Base-by-base conservation (phyloP, 139 green algal species). In the Auxenochlorella pyrenoidosa region DNA sequence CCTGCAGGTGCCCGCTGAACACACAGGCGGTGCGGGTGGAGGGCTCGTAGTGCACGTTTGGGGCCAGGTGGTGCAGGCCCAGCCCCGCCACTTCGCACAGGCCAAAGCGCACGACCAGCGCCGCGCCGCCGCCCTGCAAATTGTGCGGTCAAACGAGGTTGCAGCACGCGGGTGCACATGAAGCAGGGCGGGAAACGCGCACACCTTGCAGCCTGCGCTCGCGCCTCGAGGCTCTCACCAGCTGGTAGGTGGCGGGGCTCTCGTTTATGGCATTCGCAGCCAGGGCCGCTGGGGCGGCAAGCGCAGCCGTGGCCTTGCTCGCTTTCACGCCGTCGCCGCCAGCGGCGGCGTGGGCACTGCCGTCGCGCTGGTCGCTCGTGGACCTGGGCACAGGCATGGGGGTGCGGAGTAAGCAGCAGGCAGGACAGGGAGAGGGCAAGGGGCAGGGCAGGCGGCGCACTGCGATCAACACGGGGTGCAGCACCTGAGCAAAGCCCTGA, bases 11-110 rank as follows among this genome's bases (percentile, higher is more conserved):
- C 79, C 88, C 59, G 72, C 81, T 88, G 44, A 88, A 88, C 22
- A 94, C 73, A 70, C 76, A 90, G n/a, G 82, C 84, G 59, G 71
- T 83, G 51, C 75, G 71, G 28, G 84, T 88, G 38, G 79, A 68
- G n/a, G 86, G 79, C 63, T 93, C 81, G 59, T 89, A 79, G 87
- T 89, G 88, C 40, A 94, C 85, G 75, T 87, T 89, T 18, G 90
- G 90, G 44, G 90, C 66, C 36, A 90, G 75, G 58, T 90, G 83
- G 70, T 88, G 87, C 36, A 93, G 80, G 32, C 88, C 87, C 51
- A 85, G 79, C 30, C 84, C 84, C 26, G 86, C 88, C 0, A 85
- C 88, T 54, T 91, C 83, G 59, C 83, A 88, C 44, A 91, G 75
- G 21, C 88, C 88, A 44, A 60, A 86, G 58, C 70, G 44, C 68